Conservation (phyloP, 78 protist species). For the Bigelowiella natans region DNA sequence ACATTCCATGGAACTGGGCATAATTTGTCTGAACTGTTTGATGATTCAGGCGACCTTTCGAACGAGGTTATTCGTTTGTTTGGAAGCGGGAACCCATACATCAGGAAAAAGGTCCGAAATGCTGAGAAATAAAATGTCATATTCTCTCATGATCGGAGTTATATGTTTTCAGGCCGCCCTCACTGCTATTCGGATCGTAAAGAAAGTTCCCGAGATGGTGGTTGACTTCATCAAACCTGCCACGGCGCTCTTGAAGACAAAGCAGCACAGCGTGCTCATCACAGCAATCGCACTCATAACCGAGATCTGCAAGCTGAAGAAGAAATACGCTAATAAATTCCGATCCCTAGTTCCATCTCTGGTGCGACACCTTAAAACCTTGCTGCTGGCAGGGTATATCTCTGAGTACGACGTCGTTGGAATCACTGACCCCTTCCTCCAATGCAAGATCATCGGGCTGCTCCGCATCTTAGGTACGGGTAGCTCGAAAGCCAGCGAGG, state of each 20-base stretch:
- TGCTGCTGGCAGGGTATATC: conserved; percentile 60
- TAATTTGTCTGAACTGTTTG: not conserved
- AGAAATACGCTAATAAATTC: conserved; percentile 7
- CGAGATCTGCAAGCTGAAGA: conserved; percentile 55
- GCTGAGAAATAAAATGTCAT: too few species aligned
- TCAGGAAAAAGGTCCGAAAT: conserved; percentile 84
- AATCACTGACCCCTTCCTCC: conserved; percentile 93
- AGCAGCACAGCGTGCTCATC: conserved; percentile 74
- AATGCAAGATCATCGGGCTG: conserved; percentile 70
- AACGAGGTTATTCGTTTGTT: conserved; percentile 80
- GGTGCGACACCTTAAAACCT: conserved; percentile 57
- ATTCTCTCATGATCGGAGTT: too few species aligned
- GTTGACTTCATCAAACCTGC: conserved; percentile 44
- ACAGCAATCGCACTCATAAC: conserved; percentile 60
- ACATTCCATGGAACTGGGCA: too few species aligned
- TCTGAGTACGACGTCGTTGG: conserved; percentile 93
- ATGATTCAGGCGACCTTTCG: conserved; percentile 54
- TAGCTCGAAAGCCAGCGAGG: conserved; percentile 56
- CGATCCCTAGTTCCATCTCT: conserved; percentile 50
- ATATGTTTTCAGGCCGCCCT: conserved; percentile 67
- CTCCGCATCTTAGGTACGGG: conserved; percentile 66
- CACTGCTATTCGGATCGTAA: conserved; percentile 70
- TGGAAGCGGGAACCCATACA: conserved; percentile 58
- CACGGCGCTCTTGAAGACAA: conserved; percentile 39
- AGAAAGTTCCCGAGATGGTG: conserved; percentile 34